phyloP scores from a whole-genome alignment of 306 rosid genomes.

The Prosopis cineraria region DNA sequence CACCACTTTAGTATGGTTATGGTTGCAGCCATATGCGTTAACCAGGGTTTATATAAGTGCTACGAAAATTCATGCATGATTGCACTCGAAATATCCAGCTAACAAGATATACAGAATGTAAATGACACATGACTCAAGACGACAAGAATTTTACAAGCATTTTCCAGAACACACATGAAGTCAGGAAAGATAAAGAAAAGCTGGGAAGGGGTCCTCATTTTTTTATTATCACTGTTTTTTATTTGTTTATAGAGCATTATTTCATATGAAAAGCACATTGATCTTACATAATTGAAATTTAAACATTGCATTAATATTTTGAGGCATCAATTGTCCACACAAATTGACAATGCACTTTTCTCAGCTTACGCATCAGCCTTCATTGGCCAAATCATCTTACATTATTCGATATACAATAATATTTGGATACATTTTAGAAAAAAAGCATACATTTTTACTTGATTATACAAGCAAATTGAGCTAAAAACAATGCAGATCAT shows the following conservation, averaged over 20 bases:
- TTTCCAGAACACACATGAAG: background rate
- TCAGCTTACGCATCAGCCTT: slow-evolving; percentile 7
- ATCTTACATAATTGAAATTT: background rate
- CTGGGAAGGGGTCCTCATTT: background rate
- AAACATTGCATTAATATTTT: slow-evolving; percentile 19
- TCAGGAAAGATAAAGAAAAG: background rate
- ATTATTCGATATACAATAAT: background rate
- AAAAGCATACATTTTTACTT: background rate
- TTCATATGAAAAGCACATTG: background rate
- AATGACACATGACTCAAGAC: background rate
- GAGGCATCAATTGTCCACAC: slow-evolving; percentile 5
- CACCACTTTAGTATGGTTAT: slow-evolving; percentile 22
- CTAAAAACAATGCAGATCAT: slow-evolving; percentile 7
- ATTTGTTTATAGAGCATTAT: background rate
- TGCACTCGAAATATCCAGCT: background rate
- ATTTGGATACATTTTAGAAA: slow-evolving; percentile 9
- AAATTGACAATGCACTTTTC: slow-evolving; percentile 4
- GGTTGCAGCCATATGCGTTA: slow-evolving; percentile 11
- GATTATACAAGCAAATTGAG: slow-evolving; percentile 10
- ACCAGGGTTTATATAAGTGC: background rate
- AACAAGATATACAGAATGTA: background rate
- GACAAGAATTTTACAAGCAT: background rate
- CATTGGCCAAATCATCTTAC: background rate
- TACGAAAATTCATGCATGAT: background rate
- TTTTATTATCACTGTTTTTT: background rate